A percentile compares a stretch with the other conserved stretches of the same genome.
Conservation (phyloP, 2,329 filamentous ascomycete species). For the Fusarium sp. region DNA sequence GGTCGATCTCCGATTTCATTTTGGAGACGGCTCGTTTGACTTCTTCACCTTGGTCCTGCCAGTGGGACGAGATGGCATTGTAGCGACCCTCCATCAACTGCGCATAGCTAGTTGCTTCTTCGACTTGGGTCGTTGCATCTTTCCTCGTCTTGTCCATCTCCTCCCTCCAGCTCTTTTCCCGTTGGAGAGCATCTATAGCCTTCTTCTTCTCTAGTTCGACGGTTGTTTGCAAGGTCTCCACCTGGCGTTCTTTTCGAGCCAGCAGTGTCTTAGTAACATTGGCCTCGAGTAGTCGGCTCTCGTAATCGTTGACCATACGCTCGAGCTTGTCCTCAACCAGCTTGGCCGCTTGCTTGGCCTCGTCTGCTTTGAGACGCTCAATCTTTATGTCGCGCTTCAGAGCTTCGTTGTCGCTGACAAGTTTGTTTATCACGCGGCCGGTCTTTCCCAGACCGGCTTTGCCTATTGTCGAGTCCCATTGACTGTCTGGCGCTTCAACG, state of each 20-base stretch:
- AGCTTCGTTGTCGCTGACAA: constrained; percentile 83
- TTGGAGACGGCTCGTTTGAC: constrained; percentile 63
- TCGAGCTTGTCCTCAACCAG: constrained; percentile 79
- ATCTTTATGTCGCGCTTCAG: constrained; percentile 78
- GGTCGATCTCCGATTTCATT: constrained; percentile 64
- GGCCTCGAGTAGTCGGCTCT: constrained; percentile 74
- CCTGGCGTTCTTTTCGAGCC: constrained; percentile 77
- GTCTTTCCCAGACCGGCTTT: constrained; percentile 79
- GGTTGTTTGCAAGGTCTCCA: constrained; percentile 72
- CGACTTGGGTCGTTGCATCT: constrained; percentile 70
- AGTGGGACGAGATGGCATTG: constrained; percentile 72
- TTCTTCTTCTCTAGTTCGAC: constrained; percentile 73
- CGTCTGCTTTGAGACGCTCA: constrained; percentile 72
- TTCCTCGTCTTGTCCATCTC: constrained; percentile 71
- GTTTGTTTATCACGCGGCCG: constrained; percentile 80
- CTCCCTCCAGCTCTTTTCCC: constrained; percentile 70
- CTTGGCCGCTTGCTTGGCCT: constrained; percentile 74
- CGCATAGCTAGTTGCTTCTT: constrained; percentile 72
- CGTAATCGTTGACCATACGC: constrained; percentile 73
- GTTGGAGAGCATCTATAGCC: constrained; percentile 66
- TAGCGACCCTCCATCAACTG: constrained; percentile 77
- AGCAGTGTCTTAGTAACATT: constrained; percentile 77
- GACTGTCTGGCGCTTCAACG: constrained; percentile 49
- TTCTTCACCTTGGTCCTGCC: constrained; percentile 73
- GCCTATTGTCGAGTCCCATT: constrained; percentile 75